phyloP scores from a whole-genome alignment of 176 grass and related monocot species.

The Aegilops speltoides region DNA sequence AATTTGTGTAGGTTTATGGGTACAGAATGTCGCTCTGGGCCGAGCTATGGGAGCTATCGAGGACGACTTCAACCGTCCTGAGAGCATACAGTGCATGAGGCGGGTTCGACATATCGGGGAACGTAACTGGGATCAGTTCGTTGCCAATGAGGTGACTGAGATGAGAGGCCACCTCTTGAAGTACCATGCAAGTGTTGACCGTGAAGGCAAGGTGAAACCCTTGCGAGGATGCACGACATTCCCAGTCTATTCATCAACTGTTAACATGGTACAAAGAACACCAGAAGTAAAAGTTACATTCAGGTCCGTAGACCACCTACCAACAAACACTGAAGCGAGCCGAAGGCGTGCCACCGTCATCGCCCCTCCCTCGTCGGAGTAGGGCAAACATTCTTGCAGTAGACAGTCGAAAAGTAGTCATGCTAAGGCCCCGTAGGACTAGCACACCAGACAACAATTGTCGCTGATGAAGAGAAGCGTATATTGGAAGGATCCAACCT shows the following conservation, averaged over 20 bases:
- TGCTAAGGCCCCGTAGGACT: too few species aligned
- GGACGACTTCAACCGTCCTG: conserved; percentile 55
- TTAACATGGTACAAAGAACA: too few species aligned
- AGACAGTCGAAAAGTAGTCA: too few species aligned
- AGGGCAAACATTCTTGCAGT: too few species aligned
- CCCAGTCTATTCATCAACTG: not conserved
- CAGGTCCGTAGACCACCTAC: too few species aligned
- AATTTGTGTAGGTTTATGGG: conserved; percentile 53
- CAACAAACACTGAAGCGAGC: too few species aligned
- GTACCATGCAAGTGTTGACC: conserved; percentile 57
- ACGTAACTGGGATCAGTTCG: conserved; percentile 57
- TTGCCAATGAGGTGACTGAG: conserved; percentile 57
- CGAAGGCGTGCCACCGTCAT: too few species aligned
- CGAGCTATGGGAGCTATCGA: conserved; percentile 53
- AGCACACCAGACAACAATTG: too few species aligned
- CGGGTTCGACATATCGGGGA: conserved; percentile 51
- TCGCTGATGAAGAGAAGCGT: too few species aligned
- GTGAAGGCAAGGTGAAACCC: conserved; percentile 58
- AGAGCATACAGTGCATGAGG: conserved; percentile 68
- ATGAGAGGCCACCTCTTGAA: conserved; percentile 73
- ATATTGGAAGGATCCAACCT: too few species aligned
- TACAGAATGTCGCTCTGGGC: conserved; percentile 87
- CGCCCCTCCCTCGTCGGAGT: too few species aligned
- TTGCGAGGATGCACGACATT: conserved; percentile 40
- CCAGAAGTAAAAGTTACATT: too few species aligned